These are phyloP conservation scores for Corinectria fuckeliana DNA, from an alignment of 2,329 filamentous ascomycete species.

Conservation along the genomic window DNA sequence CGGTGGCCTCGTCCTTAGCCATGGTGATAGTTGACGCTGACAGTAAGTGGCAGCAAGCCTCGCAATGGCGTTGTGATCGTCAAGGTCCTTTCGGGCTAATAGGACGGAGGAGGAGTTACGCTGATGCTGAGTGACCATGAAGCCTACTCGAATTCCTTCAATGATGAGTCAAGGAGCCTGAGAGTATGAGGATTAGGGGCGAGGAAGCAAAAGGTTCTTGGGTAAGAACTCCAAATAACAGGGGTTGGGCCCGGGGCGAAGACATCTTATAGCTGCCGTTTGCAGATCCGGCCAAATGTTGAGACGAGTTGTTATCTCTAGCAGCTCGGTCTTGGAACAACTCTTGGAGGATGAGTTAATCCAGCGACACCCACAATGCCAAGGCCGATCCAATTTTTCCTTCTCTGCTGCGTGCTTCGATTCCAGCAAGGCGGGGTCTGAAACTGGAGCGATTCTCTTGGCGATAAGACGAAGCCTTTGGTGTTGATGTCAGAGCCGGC, in stretches of 20 bases:
- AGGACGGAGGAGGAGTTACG: slow-evolving; percentile 8
- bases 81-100: neutral
- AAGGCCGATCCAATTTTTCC: slow-evolving; percentile 34
- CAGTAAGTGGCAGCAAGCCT: slow-evolving; percentile 21
- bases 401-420: slow-evolving; percentile 29
- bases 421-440: slow-evolving; percentile 35
- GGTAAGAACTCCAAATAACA: slow-evolving; percentile 12
- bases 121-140: slow-evolving; percentile 10
- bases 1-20: slow-evolving; percentile 29
- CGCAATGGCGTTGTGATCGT: neutral
- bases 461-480: slow-evolving; percentile 32
- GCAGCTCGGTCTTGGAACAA: slow-evolving; percentile 9
- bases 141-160: slow-evolving; percentile 30
- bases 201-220: slow-evolving; percentile 28
- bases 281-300: neutral
- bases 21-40: slow-evolving; percentile 24
- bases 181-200: slow-evolving; percentile 27
- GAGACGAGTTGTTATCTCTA: slow-evolving; percentile 20
- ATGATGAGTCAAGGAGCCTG: slow-evolving; percentile 31
- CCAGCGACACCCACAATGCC: slow-evolving; percentile 32
- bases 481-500: slow-evolving; percentile 31
- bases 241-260: slow-evolving; percentile 24
- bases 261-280: slow-evolving; percentile 34
- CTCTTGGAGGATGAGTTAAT: slow-evolving; percentile 11
- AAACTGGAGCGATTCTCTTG: slow-evolving; percentile 32